Percentiles rank a stretch among this genome's conserved stretches.
Evolutionary conservation across 352 stramenopile genomes (phyloP).

Genomic region (Aphanomyces astaci): DNA sequence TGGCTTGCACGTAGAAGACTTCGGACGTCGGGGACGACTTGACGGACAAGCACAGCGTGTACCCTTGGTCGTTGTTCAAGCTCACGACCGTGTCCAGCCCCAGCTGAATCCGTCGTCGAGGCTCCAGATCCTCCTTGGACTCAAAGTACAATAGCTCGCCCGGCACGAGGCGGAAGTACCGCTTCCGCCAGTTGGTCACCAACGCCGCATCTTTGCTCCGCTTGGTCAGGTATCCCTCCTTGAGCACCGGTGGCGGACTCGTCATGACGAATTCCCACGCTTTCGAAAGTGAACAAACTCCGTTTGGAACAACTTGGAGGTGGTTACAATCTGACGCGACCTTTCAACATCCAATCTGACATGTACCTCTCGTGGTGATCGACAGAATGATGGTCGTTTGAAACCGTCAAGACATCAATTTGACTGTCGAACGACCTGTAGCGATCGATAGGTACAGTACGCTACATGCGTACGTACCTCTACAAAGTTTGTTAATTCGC

Average conservation of each 20-base stretch:
- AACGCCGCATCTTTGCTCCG: conserved; percentile 37
- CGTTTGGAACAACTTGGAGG: not conserved
- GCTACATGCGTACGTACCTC: too few species aligned
- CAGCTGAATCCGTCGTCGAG: conserved; percentile 38
- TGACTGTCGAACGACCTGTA: too few species aligned
- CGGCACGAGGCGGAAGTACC: conserved; percentile 61
- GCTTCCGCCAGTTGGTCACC: conserved; percentile 43
- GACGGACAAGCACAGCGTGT: conserved; percentile 45
- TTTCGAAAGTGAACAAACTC: conserved; percentile 4
- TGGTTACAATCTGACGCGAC: not conserved
- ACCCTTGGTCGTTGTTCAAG: conserved; percentile 59
- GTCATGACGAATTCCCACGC: conserved; percentile 22
- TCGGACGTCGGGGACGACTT: conserved; percentile 36
- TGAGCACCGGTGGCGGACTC: conserved; percentile 36
- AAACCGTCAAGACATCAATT: too few species aligned
- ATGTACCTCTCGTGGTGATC: conserved; percentile 1
- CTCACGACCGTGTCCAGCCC: conserved; percentile 48
- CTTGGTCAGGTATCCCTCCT: conserved; percentile 67
- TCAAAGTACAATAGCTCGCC: conserved; percentile 58
- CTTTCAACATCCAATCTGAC: conserved; percentile 7
- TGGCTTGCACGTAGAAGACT: conserved; percentile 52
- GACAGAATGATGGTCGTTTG: conserved; percentile 3
- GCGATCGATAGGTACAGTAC: too few species aligned
- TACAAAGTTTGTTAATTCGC: too few species aligned
- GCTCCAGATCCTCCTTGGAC: conserved; percentile 28